phyloP scores from a whole-genome alignment of 2,329 filamentous ascomycete species.

The Lachnellula occidentalis region DNA sequence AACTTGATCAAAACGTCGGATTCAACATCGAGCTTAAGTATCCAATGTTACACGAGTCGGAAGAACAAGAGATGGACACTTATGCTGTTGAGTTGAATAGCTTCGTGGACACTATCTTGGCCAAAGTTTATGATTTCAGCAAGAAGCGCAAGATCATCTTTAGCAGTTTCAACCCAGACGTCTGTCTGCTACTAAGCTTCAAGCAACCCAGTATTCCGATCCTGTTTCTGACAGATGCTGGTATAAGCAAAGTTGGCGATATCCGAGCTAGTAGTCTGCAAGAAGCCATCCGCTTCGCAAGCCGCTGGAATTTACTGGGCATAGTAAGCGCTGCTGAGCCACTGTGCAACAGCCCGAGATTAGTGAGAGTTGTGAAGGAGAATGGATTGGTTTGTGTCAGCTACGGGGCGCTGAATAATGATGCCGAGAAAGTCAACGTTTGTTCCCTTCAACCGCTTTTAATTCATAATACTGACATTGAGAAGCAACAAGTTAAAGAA shows the following conservation, averaged over 20 bases:
- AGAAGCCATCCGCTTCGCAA: constrained; percentile 91
- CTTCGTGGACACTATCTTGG: constrained; percentile 89
- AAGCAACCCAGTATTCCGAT: constrained; percentile 97
- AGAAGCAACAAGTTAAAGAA: constrained; percentile 69
- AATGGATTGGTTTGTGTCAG: constrained; percentile 90
- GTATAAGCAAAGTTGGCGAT: constrained; percentile 75
- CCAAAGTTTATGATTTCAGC: constrained; percentile 82
- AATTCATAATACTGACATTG: constrained; percentile 5
- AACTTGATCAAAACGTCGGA: constrained; percentile 74
- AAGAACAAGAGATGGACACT: constrained; percentile 94
- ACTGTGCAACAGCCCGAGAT: constrained; percentile 78
- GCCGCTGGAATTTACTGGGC: constrained; percentile 88
- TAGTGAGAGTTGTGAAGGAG: constrained; percentile 92
- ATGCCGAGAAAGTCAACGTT: constrained; percentile 79
- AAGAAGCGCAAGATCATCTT: constrained; percentile 89
- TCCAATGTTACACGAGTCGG: constrained; percentile 92
- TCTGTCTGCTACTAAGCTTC: constrained; percentile 88
- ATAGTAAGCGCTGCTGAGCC: constrained; percentile 87
- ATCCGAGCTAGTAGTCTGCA: constrained; percentile 87
- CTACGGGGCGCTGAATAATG: constrained; percentile 88
- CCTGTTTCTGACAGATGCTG: constrained; percentile 88
- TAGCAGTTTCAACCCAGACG: constrained; percentile 94
- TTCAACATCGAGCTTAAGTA: constrained; percentile 99
- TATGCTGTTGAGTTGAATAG: constrained; percentile 94
- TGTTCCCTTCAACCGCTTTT: constrained; percentile 28